These are phyloP conservation scores for Cadophora sp. DNA, from an alignment of 2,329 filamentous ascomycete species.

Conservation along the genomic window DNA sequence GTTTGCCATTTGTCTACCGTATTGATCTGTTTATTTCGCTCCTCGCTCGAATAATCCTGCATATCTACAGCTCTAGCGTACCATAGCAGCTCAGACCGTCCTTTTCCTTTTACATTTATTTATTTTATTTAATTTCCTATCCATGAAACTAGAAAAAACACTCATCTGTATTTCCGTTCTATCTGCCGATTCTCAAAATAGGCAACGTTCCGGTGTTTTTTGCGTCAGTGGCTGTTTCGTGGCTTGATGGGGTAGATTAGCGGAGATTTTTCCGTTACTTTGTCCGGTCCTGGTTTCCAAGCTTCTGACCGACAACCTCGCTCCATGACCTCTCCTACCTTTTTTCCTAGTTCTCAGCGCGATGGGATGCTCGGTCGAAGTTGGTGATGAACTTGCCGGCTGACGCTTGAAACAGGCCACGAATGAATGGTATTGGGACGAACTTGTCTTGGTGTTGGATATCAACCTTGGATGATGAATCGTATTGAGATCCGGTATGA, in stretches of 20 bases:
- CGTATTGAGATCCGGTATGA: background rate
- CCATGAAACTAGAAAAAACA: background rate
- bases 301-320: background rate
- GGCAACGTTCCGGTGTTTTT: background rate
- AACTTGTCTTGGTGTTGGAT: background rate
- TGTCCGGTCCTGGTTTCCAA: background rate
- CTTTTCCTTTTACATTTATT: no score
- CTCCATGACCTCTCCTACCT: background rate
- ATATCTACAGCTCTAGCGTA: background rate
- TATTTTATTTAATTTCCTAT: no score
- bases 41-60: background rate
- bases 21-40: background rate
- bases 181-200: background rate
- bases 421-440: background rate
- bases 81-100: background rate
- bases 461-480: background rate
- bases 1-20: background rate
- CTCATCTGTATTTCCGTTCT: background rate
- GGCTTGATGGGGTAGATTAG: background rate
- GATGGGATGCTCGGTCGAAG: background rate
- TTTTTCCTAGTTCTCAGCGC: background rate
- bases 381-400: background rate
- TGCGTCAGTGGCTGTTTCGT: constrained; percentile 5
- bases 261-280: background rate
- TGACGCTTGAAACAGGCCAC: background rate